Base-by-base conservation (phyloP, 169 alveolate genomes). In the Plasmodium ovale region DNA sequence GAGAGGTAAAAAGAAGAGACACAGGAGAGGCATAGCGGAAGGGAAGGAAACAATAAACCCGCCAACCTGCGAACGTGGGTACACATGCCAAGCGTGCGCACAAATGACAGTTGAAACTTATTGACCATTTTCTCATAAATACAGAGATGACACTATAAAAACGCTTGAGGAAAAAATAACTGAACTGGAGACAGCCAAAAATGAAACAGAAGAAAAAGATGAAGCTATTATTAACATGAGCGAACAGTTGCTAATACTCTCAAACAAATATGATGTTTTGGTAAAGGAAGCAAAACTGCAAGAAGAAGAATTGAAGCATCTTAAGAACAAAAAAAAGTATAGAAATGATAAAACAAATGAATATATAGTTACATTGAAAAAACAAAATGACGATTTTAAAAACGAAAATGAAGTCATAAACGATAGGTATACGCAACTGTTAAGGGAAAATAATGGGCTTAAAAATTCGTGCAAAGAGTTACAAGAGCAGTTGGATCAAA, bases 261-360 rank as follows among this genome's bases (percentile, higher is more conserved):
- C 90, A 42, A 82, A 82, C 42, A 82, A 82, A 42, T 44, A 82
- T 29, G 90, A 82, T 37, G 31, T 64, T 35, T 65, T 82, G 37
- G 90, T 51, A 42, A 82, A 82, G 58, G 90, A 82, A 51, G 31
- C 72, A 16, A 82, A 82, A 70, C 42, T 82, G 29, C 67, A 82
- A 44, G 90, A 82, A 65, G 90, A 82, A 69, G 90, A 82, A 42
- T 42, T 82, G 59, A 82, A 82, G 19, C 90, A 82, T 82, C 33
- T 82, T 31, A 82, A 82, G 49, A 82, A 82, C 65, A 82, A 82
- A 59, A 82, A 82, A 53, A 82, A 65, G 54, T 82, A 82, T 69
- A 56, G 71, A 65, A 82, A 82, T 27, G 84, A 82, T 27, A 53
- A 65, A 49, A 82, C 90, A 21, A 54, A 82, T 82, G 90, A 82